A percentile compares a stretch with the other conserved stretches of the same genome.
Evolutionary conservation across 1,284 basidiomycete species (phyloP).

Genomic region (Chondrostereum purpureum): DNA sequence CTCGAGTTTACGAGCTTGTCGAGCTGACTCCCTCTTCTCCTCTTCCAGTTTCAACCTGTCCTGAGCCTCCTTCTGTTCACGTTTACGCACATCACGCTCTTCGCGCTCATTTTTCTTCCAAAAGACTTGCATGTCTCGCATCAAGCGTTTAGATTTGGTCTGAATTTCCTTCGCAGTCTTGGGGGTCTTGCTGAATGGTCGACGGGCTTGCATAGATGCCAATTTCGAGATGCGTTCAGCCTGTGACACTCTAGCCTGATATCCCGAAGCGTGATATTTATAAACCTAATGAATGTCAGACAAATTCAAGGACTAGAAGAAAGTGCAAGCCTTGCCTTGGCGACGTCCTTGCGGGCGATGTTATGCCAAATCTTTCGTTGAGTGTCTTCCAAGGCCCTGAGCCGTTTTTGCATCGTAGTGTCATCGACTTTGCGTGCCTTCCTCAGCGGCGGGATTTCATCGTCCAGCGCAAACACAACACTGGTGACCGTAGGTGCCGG

Average conservation of each 20-base stretch:
- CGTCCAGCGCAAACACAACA: constrained; percentile 67
- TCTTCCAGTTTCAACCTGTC: constrained; percentile 92
- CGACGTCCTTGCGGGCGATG: constrained; percentile 76
- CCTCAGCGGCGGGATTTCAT: constrained; percentile 58
- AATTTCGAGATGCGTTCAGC: constrained; percentile 74
- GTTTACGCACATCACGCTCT: constrained; percentile 88
- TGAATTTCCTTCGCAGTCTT: constrained; percentile 87
- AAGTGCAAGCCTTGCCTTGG: constrained; percentile 51
- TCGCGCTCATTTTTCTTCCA: constrained; percentile 99
- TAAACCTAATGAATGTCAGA: constrained; percentile 54
- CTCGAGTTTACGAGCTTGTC: constrained; percentile 95
- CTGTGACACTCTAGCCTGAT: constrained; percentile 58
- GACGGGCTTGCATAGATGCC: constrained; percentile 76
- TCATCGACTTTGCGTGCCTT: constrained; percentile 73
- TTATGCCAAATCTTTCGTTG: constrained; percentile 84
- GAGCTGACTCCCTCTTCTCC: constrained; percentile 91
- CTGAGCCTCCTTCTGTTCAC: constrained; percentile 90
- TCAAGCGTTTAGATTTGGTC: constrained; percentile 80
- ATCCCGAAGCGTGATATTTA: constrained; percentile 66
- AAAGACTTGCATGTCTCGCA: constrained; percentile 94
- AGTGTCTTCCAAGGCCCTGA: constrained; percentile 74
- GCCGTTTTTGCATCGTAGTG: constrained; percentile 59
- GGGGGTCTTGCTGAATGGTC: constrained; percentile 71
- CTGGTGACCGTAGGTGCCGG: constrained; percentile 50
- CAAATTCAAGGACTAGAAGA: constrained; percentile 5